These are phyloP conservation scores for Diaporthe helianthi DNA, from an alignment of 2,329 filamentous ascomycete species.

Conservation along the genomic window DNA sequence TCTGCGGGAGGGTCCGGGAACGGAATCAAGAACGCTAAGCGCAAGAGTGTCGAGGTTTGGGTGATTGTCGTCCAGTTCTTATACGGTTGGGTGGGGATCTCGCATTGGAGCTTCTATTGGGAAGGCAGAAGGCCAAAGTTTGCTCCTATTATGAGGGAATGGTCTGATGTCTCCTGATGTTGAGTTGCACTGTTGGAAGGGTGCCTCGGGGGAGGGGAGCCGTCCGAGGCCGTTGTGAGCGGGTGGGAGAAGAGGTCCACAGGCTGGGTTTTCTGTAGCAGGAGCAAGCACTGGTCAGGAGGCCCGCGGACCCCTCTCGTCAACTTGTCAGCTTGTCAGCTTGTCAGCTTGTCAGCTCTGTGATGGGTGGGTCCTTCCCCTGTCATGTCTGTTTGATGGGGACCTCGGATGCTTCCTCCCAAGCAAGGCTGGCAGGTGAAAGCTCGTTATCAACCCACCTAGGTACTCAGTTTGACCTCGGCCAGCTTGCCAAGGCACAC, in stretches of 20 bases:
- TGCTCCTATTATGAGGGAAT: neutral
- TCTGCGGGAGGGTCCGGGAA: slow-evolving; percentile 4
- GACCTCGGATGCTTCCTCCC: neutral
- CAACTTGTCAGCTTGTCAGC: neutral
- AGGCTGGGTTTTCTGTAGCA: neutral
- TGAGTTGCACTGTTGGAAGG: slow-evolving; percentile 8
- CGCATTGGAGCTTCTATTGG: neutral
- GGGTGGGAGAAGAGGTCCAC: slow-evolving; percentile 18
- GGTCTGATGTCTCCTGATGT: slow-evolving; percentile 23
- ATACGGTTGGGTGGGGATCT: neutral
- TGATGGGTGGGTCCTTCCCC: slow-evolving; percentile 9
- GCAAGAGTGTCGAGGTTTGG: neutral
- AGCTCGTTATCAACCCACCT: neutral
- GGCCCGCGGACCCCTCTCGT: slow-evolving; percentile 25
- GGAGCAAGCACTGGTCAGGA: slow-evolving; percentile 10
- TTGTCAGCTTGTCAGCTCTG: neutral
- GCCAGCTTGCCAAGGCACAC: neutral
- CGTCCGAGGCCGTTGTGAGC: neutral
- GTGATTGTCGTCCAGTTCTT: neutral
- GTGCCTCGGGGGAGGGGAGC: slow-evolving; percentile 13
- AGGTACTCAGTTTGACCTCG: slow-evolving; percentile 5
- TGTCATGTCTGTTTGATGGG: slow-evolving; percentile 9
- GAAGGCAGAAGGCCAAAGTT: neutral
- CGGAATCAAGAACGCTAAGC: neutral
- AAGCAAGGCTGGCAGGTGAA: slow-evolving; percentile 20